Conservation (phyloP, 306 rosid genomes). For the Potentilla sterilis region DNA sequence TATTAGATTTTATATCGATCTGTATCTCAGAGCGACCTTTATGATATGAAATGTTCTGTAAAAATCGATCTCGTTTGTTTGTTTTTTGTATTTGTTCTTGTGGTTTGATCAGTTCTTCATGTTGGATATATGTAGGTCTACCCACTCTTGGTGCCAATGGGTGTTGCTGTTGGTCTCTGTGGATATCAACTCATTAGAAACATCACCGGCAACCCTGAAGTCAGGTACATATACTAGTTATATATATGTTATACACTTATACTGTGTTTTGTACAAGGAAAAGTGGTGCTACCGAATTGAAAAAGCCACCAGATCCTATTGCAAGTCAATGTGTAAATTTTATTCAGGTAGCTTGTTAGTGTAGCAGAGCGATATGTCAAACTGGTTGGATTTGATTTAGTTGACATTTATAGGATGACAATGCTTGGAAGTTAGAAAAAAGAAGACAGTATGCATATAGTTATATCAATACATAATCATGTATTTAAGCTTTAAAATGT, state of each 20-base stretch:
- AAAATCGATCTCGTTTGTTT: background rate
- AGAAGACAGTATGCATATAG: background rate
- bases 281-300: no score
- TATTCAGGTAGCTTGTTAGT: background rate
- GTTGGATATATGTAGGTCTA: constrained; percentile 50
- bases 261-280: background rate
- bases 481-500: no score
- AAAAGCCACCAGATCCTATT: background rate
- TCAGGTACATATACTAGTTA: constrained; percentile 45
- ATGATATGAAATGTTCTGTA: background rate
- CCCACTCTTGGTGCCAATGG: constrained; percentile 75
- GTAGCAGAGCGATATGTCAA: background rate
- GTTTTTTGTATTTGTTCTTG: background rate
- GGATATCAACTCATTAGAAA: constrained; percentile 84
- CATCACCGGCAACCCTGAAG: constrained; percentile 76
- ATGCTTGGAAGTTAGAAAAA: background rate
- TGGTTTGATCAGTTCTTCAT: background rate
- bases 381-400: background rate
- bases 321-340: background rate
- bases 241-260: background rate
- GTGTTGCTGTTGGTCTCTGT: constrained; percentile 82
- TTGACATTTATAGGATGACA: background rate
- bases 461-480: background rate
- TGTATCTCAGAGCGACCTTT: background rate
- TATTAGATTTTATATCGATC: background rate